Evolutionary conservation across 345 rosid genomes (phyloP), one percentile per base, ranked within the genome.

Genomic region (Pistacia vera): DNA sequence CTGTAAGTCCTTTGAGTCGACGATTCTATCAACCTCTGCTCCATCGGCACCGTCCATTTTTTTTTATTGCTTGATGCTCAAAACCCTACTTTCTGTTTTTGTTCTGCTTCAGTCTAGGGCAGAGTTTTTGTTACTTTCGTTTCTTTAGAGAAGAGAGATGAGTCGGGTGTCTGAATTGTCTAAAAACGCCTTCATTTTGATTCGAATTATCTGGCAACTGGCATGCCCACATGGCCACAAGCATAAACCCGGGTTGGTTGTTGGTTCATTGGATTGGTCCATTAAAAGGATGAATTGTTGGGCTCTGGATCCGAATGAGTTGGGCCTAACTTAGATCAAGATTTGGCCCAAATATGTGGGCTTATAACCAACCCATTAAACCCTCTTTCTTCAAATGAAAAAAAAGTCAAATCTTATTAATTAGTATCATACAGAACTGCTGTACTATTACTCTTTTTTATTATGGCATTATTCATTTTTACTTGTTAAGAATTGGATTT

Each of bases 1-100:
- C 83, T 94, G 99, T 20, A 96, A 77, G 64, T 96, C 99, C 86
- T 96, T 96, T 4, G 98, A 96, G 82, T 94, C 97, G 2, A 82
- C 83, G 58, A 85, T 74, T 66, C 87, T 81, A 65, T 90, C 97
- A 11, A 80, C 82, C 13, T 87, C 97, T 72, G 82, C 89, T 77
- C 87, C 98, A 6, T 88, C 97, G 46, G 81, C 86, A 12, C 84
- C 93, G 76, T 91, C 99, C 99, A 96, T 93, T 51, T 35, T 74
- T 74, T 44, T 59, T 28, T 11, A 13, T 36, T 9, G 55, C 18
- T 57, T 38, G 17, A 54, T 60, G 18, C 58, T 11, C n/a, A 0
- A 65, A 80, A 75, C 87, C 89, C 82, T 83, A 77, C 2, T 20
- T 9, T 63, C 48, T 51, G 49, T 11, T 33, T 54, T 41, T 41